A percentile compares a stretch with the other conserved stretches of the same genome.
phyloP scores from a whole-genome alignment of 2,329 filamentous ascomycete species.

The Xylaria sp. region DNA sequence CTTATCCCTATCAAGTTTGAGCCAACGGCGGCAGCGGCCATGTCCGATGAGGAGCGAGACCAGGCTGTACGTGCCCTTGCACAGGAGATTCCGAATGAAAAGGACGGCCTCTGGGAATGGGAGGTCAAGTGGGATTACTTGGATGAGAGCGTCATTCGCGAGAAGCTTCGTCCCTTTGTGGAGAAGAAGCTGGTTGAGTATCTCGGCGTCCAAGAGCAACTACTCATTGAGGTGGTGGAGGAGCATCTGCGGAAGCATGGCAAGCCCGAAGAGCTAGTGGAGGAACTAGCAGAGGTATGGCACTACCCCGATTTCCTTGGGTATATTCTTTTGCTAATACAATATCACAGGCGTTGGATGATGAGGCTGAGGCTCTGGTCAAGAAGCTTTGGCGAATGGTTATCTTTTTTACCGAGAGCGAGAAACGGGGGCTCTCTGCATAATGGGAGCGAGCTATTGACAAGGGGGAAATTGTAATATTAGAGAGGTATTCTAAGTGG shows the following conservation, averaged over 20 bases:
- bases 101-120: conserved; percentile 91
- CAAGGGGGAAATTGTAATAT: conserved; percentile 22
- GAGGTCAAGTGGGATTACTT: conserved; percentile 92
- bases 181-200: conserved; percentile 99
- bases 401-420: conserved; percentile 96
- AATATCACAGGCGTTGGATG: conserved; percentile 78
- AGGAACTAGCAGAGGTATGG: conserved; percentile 84
- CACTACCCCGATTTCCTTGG: background rate
- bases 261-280: conserved; percentile 81
- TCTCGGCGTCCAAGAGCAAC: conserved; percentile 94
- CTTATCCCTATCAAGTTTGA: conserved; percentile 88
- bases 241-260: conserved; percentile 82
- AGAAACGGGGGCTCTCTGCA: conserved; percentile 85
- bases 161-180: conserved; percentile 92
- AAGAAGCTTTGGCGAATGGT: conserved; percentile 99
- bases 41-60: conserved; percentile 88
- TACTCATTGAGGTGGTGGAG: conserved; percentile 92
- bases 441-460: conserved; percentile 50
- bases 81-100: conserved; percentile 88
- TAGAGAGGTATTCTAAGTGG: conserved; percentile 12
- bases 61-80: conserved; percentile 85
- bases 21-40: conserved; percentile 71
- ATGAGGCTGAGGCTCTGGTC: conserved; percentile 92
- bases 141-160: conserved; percentile 80
- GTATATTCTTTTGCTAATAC: conserved; percentile 46